Percentiles rank a stretch among this genome's conserved stretches.
phyloP scores from a whole-genome alignment of 2,329 filamentous ascomycete genomes.

The Boeremia exigua region DNA sequence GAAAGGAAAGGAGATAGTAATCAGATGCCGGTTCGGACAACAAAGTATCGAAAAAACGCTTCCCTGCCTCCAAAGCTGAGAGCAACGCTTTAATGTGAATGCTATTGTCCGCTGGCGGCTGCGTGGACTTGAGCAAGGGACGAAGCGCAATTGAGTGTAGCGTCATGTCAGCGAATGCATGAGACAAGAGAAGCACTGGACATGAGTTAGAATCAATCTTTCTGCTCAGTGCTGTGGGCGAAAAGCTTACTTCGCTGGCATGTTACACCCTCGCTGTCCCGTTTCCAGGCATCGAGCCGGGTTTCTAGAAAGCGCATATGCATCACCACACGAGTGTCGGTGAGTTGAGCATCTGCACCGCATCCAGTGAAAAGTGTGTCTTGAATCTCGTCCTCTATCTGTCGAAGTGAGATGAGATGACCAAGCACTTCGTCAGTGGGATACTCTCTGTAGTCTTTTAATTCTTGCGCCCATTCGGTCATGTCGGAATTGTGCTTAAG shows the following conservation, averaged over 20 bases:
- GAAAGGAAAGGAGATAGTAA: constrained; percentile 41
- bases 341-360: constrained; percentile 27
- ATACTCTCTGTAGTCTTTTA: constrained; percentile 32
- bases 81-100: constrained; percentile 34
- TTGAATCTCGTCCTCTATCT: constrained; percentile 44
- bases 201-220: not conserved
- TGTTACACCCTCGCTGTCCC: constrained; percentile 13
- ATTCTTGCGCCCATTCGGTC: constrained; percentile 31
- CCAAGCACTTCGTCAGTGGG: constrained; percentile 34
- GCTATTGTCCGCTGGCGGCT: constrained; percentile 5
- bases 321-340: constrained; percentile 37
- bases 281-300: constrained; percentile 37
- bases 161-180: constrained; percentile 36
- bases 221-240: too few species aligned
- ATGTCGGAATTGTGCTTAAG: constrained; percentile 39
- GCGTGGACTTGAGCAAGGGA: not conserved
- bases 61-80: constrained; percentile 65
- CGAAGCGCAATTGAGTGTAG: constrained; percentile 38
- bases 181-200: constrained; percentile 37
- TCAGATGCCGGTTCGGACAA: constrained; percentile 70
- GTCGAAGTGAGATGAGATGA: constrained; percentile 33
- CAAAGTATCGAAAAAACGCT: constrained; percentile 71
- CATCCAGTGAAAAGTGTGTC: constrained; percentile 35
- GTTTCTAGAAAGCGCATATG: constrained; percentile 37
- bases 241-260: constrained; percentile 28